Evolutionary conservation across 768 basidiomycete genomes (phyloP).

Genomic region (Leccinum longicurvipes): DNA sequence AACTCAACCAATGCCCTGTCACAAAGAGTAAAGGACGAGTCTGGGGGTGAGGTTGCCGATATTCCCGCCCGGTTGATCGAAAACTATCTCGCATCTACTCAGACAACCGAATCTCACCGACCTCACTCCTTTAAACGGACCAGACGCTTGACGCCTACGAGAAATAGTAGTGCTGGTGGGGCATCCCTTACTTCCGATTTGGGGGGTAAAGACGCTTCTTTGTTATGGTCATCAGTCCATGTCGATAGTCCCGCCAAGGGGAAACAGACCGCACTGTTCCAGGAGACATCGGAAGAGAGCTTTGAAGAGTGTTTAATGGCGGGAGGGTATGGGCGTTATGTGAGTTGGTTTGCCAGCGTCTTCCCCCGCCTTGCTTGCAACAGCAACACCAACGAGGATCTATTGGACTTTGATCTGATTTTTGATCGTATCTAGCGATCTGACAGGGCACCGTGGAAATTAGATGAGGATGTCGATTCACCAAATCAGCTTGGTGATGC

Average conservation of each 20-base stretch:
- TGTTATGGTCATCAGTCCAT: constrained; percentile 24
- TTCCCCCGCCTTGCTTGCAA: neutral
- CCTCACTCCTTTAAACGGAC: constrained; percentile 70
- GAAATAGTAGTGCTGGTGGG: constrained; percentile 24
- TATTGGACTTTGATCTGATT: constrained; percentile 14
- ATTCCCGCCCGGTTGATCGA: constrained; percentile 54
- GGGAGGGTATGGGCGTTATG: constrained; percentile 76
- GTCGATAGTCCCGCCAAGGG: constrained; percentile 70
- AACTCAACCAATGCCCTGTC: neutral
- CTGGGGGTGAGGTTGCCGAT: constrained; percentile 57
- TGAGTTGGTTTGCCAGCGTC: constrained; percentile 33
- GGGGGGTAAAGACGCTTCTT: constrained; percentile 10
- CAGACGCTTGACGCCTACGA: constrained; percentile 41
- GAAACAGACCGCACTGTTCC: constrained; percentile 68
- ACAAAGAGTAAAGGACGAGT: constrained; percentile 16
- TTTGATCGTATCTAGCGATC: constrained; percentile 20
- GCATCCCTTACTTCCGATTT: constrained; percentile 10
- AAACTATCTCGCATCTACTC: constrained; percentile 45
- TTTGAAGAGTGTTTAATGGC: constrained; percentile 84
- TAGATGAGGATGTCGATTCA: constrained; percentile 14
- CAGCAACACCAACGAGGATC: constrained; percentile 1
- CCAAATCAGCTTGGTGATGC: constrained; percentile 11
- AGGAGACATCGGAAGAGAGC: constrained; percentile 79
- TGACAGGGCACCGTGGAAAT: constrained; percentile 22
- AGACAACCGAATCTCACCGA: constrained; percentile 58